phyloP scores from a whole-genome alignment of 2,329 filamentous ascomycete species.

The Exophiala alcalophila region DNA sequence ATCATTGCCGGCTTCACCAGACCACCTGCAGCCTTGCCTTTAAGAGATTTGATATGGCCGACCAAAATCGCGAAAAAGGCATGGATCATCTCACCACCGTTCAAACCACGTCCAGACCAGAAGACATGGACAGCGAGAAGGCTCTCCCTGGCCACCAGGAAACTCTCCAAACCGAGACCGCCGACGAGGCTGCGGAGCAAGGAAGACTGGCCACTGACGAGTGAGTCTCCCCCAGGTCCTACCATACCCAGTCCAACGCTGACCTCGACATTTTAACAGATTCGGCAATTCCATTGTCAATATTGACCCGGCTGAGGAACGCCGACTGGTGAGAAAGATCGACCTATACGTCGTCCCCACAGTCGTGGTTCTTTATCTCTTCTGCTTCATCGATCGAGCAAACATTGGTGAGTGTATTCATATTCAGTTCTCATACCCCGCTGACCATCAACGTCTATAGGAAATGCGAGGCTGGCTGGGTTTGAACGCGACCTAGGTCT shows the following conservation, averaged over 20 bases:
- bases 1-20: too few relatives aligned
- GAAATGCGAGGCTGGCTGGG: slow-evolving; percentile 66
- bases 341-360: slow-evolving; percentile 64
- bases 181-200: slow-evolving; percentile 31
- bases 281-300: slow-evolving; percentile 50
- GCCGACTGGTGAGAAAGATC: slow-evolving; percentile 60
- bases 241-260: too few relatives aligned
- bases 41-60: too few relatives aligned
- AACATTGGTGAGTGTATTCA: slow-evolving; percentile 58
- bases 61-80: too few relatives aligned
- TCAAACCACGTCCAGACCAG: too few relatives aligned
- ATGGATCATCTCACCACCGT: too few relatives aligned
- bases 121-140: too few relatives aligned
- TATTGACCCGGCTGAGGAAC: slow-evolving; percentile 58
- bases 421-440: neutral
- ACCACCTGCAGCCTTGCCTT: too few relatives aligned
- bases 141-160: too few relatives aligned
- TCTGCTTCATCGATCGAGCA: slow-evolving; percentile 67
- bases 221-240: slow-evolving; percentile 34
- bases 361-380: slow-evolving; percentile 64
- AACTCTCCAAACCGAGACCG: too few relatives aligned
- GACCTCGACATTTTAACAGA: slow-evolving; percentile 33
- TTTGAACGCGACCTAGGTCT: slow-evolving; percentile 61
- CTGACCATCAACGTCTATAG: slow-evolving; percentile 61
- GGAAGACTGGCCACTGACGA: slow-evolving; percentile 50